These are phyloP conservation scores for Talaromyces sp. DNA, from an alignment of 2,329 filamentous ascomycete species.

Conservation along the genomic window DNA sequence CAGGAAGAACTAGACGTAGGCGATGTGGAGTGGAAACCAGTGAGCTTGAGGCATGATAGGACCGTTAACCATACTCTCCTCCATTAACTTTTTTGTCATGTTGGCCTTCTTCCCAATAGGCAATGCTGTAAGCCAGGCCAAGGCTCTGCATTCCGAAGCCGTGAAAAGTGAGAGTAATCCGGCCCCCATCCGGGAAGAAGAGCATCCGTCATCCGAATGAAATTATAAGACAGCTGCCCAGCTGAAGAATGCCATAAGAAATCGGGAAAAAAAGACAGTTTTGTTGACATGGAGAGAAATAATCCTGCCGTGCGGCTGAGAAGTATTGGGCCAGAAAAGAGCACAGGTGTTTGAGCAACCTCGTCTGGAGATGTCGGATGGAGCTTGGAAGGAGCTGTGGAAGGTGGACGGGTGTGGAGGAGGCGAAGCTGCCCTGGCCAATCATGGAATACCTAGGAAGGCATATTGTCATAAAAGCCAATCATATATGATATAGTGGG, in stretches of 20 bases:
- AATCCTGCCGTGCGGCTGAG: not conserved
- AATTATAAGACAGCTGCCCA: not conserved
- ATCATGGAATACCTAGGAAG: not conserved
- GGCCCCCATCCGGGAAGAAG: not conserved
- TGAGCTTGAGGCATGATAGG: not conserved
- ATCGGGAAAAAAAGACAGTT: not conserved
- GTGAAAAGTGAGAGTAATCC: not conserved
- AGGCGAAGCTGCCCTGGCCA: not conserved
- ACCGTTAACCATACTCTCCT: not conserved
- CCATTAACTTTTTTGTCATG: not conserved
- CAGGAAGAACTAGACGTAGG: not conserved
- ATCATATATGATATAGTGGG: not conserved
- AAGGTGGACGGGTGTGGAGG: not conserved
- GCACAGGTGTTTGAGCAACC: not conserved
- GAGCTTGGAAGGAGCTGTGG: not conserved
- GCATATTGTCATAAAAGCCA: not conserved
- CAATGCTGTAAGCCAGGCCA: not conserved
- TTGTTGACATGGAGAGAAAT: not conserved
- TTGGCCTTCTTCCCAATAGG: too few relatives aligned
- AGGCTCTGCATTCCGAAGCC: not conserved
- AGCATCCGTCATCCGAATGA: not conserved
- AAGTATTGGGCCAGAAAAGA: not conserved
- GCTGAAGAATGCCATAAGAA: not conserved
- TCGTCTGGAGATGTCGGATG: not conserved
- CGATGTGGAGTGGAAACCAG: not conserved